Base-by-base conservation (phyloP, 225 moss, liverwort and hornwort genomes). In the Polytrichum formosum region DNA sequence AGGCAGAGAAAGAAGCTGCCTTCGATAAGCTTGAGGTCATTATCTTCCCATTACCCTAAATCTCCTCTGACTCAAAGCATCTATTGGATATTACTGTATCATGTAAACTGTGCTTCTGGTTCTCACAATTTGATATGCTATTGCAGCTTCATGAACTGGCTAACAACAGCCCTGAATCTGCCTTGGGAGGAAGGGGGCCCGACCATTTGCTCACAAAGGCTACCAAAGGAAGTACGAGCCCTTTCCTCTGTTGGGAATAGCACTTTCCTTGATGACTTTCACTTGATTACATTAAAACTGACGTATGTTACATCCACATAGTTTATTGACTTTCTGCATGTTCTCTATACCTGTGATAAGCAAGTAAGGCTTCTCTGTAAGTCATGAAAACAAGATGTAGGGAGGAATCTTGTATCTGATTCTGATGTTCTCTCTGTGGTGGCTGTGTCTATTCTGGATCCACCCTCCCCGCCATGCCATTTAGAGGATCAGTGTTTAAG, bases 101-200 rank as follows among this genome's bases (percentile, higher is more conserved):
- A 13, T 46, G 46, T 31, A 35, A 8, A 9, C 35, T 35, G 33
- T 33, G 9, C 9, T 35, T 35, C 9, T 35, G 46, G 16, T 16
- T 46, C 46, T 46, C 46, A 46, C 13, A 46, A 16, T 16, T 46
- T 46, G 46, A 46, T 37, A 37, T 30, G 55, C 67, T 55, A 7
- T 69, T 72, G 72, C 76, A 85, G 79, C 77, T 86, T 73, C 64
- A 77, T n/a, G 28, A 75, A 66, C 75, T 86, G 67, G 85, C 80
- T 1, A 75, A 80, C 65, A 77, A 77, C 64, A 21, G 64, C 5
- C 82, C 85, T 21, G 79, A 77, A 70, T 86, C 85, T 35, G 56
- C 73, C 18, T 29, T 82, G 75, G 70, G 27, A 67, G 19, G 21
- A 53, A 83, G 72, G 66, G 79, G 80, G 2, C 55, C 74, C 17